These are phyloP conservation scores for Suhomyces yuchorum DNA, from an alignment of 1,139 yeast species.

Conservation along the genomic window DNA sequence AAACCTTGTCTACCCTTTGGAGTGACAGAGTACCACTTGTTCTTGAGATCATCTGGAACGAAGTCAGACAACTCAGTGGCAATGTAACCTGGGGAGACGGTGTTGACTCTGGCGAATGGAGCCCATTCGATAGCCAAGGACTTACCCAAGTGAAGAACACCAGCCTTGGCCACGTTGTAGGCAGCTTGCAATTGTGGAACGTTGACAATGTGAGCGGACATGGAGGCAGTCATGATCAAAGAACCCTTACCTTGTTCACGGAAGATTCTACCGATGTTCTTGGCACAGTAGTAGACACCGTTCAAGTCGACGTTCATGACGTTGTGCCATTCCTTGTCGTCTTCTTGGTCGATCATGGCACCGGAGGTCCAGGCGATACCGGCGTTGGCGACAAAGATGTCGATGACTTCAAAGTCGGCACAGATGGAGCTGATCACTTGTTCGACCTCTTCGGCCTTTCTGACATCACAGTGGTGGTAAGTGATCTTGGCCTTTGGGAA, in stretches of 20 bases:
- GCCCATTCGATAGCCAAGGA: conserved; percentile 38
- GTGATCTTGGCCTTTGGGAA: conserved; percentile 37
- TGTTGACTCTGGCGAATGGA: conserved; percentile 35
- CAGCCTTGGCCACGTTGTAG: conserved; percentile 52
- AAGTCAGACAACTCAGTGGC: conserved; percentile 28
- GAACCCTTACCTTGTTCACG: conserved; percentile 48
- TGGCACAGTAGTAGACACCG: conserved; percentile 50
- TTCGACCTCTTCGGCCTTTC: conserved; percentile 41
- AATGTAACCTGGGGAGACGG: conserved; percentile 37
- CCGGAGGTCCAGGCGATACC: conserved; percentile 52
- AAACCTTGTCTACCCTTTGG: conserved; percentile 27
- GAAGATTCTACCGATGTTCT: conserved; percentile 43
- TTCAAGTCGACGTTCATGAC: conserved; percentile 48
- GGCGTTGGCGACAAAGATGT: conserved; percentile 56
- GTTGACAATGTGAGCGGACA: conserved; percentile 67
- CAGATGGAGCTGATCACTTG: conserved; percentile 34
- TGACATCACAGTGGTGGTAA: conserved; percentile 44
- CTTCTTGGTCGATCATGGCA: conserved; percentile 38
- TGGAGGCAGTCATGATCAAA: conserved; percentile 62
- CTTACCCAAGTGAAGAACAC: conserved; percentile 33
- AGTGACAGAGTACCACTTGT: conserved; percentile 24
- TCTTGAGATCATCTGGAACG: conserved; percentile 23
- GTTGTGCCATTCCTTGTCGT: conserved; percentile 49
- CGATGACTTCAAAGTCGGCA: conserved; percentile 43
- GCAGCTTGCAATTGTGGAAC: conserved; percentile 66